Evolutionary conservation across 2,329 filamentous ascomycete genomes (phyloP), one percentile per base, ranked within the genome.

Genomic region (Colletotrichum sp.): DNA sequence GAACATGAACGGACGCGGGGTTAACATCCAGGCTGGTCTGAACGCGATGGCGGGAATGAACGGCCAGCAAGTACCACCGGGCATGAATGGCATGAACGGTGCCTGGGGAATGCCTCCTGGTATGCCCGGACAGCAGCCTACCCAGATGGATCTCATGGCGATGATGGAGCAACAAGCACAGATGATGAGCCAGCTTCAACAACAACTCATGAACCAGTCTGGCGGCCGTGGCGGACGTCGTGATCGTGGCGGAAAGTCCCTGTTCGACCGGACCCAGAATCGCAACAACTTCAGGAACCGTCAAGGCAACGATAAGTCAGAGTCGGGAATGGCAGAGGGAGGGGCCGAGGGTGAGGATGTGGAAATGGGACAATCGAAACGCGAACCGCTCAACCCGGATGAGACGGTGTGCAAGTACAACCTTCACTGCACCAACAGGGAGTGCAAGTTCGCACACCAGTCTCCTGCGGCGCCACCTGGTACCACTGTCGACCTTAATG

Each of bases 381-480:
- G 85, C 82, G 92, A 88, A 86, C 87, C 84, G 79, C 89, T 82
- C 48, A 91, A 89, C 80, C 87, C 88, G n/a, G 89, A 92, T 8
- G 91, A 94, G 65, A 94, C 89, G 16, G 88, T 96, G 77, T 99
- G 97, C 91, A 95, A 94, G 81, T 99, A 93, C 88, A 98, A 98
- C 86, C 88, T 97, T 70, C 89, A 91, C 77, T 99, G 97, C 87
- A 95, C 94, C 52, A 97, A 97, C 85, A 92, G 92, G 79, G 95
- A 97, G 77, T 99, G 97, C 87, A 94, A 93, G 78, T 99, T 95
- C 83, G 97, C 95, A 21, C 97, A 99, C 82, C 96, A 98, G 86
- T 98, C 96, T 18, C 96, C 97, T 3, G 96, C 94, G 3, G 96
- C 96, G 36, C 94, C 95, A 5, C 93, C 94, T 3, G 94, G 94